Percentiles rank a stretch among this genome's conserved stretches.
These are phyloP conservation scores for Coemansia sp. DNA, from an alignment of 192 early-diverging fungal species.

Conservation along the genomic window DNA sequence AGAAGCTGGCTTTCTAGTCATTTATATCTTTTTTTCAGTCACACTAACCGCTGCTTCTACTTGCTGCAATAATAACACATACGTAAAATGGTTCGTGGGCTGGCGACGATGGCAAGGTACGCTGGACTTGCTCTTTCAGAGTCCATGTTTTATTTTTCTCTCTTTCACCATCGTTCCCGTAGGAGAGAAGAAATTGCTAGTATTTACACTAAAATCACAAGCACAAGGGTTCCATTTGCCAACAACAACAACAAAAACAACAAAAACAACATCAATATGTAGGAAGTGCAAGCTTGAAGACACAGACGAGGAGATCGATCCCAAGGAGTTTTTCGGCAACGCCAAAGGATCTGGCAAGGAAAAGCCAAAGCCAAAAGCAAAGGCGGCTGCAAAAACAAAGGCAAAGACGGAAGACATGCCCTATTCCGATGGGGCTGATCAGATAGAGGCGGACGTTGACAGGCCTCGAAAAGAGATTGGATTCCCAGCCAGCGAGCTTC, in stretches of 20 bases:
- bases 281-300: slow-evolving; percentile 29
- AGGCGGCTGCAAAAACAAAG: not conserved
- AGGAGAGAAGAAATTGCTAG: no score
- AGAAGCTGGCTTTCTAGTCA: not conserved
- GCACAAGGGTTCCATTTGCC: not conserved
- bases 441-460: slow-evolving; percentile 13
- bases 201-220: no score
- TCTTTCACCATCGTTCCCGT: no score
- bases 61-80: not conserved
- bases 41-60: not conserved
- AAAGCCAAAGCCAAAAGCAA: slow-evolving; percentile 13
- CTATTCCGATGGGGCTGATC: not conserved
- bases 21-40: not conserved
- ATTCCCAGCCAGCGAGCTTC: slow-evolving; percentile 38
- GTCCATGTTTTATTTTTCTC: not conserved
- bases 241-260: no score
- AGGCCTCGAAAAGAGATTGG: slow-evolving; percentile 17
- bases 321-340: slow-evolving; percentile 33
- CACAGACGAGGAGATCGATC: slow-evolving; percentile 23
- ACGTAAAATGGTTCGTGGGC: not conserved
- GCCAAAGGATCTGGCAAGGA: slow-evolving; percentile 9
- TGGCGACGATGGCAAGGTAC: slow-evolving; percentile 6
- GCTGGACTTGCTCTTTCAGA: not conserved
- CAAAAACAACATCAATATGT: no score
- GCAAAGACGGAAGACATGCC: not conserved